Percentiles rank a stretch among this genome's conserved stretches.
phyloP scores from a whole-genome alignment of 352 stramenopile genomes.

The Bremia lactucae region DNA sequence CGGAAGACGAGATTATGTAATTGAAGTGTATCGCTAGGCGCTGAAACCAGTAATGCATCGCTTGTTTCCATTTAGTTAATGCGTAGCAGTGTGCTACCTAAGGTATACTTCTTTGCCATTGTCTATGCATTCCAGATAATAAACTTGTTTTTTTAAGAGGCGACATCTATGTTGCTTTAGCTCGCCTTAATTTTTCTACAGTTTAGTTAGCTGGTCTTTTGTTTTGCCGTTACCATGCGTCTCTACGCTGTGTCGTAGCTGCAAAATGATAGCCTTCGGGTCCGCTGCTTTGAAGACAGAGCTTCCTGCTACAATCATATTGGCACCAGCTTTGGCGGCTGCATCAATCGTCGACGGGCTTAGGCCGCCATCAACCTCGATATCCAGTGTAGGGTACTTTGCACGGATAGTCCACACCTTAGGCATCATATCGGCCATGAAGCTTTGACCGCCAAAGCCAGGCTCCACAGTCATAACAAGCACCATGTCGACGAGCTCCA shows the following conservation, averaged over 20 bases:
- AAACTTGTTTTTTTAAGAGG: too few relatives aligned
- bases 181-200: too few relatives aligned
- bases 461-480: slow-evolving; percentile 98
- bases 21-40: slow-evolving; percentile 13
- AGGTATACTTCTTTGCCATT: too few relatives aligned
- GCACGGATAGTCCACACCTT: slow-evolving; percentile 87
- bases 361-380: slow-evolving; percentile 96
- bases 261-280: slow-evolving; percentile 56
- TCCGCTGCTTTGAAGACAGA: slow-evolving; percentile 87
- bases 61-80: too few relatives aligned
- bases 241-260: slow-evolving; percentile 81
- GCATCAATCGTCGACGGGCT: slow-evolving; percentile 89
- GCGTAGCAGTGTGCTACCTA: too few relatives aligned
- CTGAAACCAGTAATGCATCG: too few relatives aligned
- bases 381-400: slow-evolving; percentile 90
- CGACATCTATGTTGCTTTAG: too few relatives aligned
- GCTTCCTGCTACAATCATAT: slow-evolving; percentile 95
- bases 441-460: slow-evolving; percentile 94
- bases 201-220: slow-evolving; percentile 46
- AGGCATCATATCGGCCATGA: slow-evolving; percentile 94
- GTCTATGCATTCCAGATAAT: too few relatives aligned
- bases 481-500: slow-evolving; percentile 90
- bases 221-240: slow-evolving; percentile 64
- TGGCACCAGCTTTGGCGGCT: slow-evolving; percentile 90
- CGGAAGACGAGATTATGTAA: slow-evolving; percentile 59